Percentiles rank a stretch among this genome's conserved stretches.
Evolutionary conservation across 169 alveolate genomes (phyloP).

Genomic region (Theileria equi): DNA sequence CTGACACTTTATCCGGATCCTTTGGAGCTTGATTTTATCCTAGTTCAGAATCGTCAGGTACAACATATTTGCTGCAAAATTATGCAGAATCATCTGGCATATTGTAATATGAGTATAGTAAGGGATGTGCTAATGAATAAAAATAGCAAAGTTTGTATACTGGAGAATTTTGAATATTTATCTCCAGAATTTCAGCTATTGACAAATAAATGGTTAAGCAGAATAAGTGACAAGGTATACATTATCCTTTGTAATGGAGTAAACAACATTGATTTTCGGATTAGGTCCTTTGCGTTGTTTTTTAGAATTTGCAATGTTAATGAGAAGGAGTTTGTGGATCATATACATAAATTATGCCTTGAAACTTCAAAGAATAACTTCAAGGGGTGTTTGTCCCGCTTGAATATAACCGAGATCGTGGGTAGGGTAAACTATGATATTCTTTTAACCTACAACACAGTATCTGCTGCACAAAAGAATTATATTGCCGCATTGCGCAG

Average conservation of each 20-base stretch:
- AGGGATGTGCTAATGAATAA: conserved; percentile 25
- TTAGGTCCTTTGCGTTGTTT: conserved; percentile 19
- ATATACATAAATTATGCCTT: conserved; percentile 10
- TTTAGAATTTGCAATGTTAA: conserved; percentile 24
- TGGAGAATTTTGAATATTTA: conserved; percentile 39
- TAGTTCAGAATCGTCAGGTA: conserved; percentile 21
- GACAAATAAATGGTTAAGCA: conserved; percentile 16
- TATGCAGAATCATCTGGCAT: background rate
- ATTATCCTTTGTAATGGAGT: conserved; percentile 5
- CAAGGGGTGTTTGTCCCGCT: conserved; percentile 16
- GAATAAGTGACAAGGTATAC: conserved; percentile 19
- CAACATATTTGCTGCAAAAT: conserved; percentile 46
- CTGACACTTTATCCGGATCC: background rate
- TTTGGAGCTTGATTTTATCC: conserved; percentile 10
- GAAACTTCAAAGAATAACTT: background rate
- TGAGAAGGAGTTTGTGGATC: conserved; percentile 11
- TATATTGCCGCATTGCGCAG: conserved; percentile 11
- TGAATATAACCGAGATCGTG: conserved; percentile 20
- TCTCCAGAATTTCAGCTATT: conserved; percentile 20
- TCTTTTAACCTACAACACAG: conserved; percentile 9
- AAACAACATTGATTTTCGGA: background rate
- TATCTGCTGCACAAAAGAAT: conserved; percentile 20
- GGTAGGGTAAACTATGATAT: conserved; percentile 22
- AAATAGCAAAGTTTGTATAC: conserved; percentile 42
- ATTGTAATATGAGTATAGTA: background rate